phyloP scores from a whole-genome alignment of 2,329 filamentous ascomycete genomes.

The Pyrenochaeta sp. region DNA sequence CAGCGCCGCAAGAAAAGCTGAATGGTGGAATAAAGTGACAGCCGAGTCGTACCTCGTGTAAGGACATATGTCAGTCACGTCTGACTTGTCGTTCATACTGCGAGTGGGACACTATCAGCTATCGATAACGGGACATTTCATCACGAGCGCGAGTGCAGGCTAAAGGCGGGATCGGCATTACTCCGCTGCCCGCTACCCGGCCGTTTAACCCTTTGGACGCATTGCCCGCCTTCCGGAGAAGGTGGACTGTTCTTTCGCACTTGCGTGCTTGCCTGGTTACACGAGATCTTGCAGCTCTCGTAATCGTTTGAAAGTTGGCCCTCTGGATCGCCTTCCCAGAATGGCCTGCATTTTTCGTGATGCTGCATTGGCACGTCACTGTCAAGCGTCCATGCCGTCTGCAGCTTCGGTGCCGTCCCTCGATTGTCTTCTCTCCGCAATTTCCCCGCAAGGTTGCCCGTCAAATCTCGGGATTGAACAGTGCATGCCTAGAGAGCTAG shows the following conservation, averaged over 20 bases:
- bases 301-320: neutral
- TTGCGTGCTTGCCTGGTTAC: neutral
- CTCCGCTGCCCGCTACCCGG: conserved; percentile 33
- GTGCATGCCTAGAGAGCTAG: neutral
- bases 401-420: neutral
- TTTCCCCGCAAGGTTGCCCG: conserved; percentile 6
- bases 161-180: conserved; percentile 35
- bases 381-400: neutral
- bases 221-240: conserved; percentile 10
- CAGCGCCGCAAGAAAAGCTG: neutral
- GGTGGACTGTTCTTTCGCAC: neutral
- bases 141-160: conserved; percentile 17
- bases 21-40: conserved; percentile 4
- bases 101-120: conserved; percentile 12
- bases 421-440: conserved; percentile 17
- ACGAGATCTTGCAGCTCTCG: neutral
- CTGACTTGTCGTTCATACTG: conserved; percentile 5
- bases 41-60: conserved; percentile 5
- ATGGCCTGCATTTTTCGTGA: conserved; percentile 4
- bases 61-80: conserved; percentile 3
- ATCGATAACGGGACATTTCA: conserved; percentile 33
- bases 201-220: conserved; percentile 6
- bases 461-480: conserved; percentile 1
- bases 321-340: conserved; percentile 6
- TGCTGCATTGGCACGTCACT: neutral